Percentiles rank a stretch among this genome's conserved stretches.
Conservation (phyloP, 768 basidiomycete species). For the Xerocomellus dryophilus region DNA sequence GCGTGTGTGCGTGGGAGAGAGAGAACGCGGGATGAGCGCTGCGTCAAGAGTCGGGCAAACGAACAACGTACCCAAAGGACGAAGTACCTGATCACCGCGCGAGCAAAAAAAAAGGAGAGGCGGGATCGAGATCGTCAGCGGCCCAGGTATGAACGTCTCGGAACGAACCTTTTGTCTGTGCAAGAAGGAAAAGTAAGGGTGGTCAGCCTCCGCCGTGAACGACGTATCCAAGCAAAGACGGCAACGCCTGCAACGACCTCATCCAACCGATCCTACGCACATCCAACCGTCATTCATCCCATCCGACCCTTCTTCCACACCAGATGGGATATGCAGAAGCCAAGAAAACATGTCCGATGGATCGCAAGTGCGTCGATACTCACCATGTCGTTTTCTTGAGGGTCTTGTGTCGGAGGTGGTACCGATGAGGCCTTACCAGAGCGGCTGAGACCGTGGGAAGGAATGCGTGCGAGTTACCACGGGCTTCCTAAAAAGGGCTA, state of each 20-base stretch:
- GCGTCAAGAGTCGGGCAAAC: neutral
- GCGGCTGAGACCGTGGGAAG: constrained; percentile 29
- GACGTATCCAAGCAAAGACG: neutral
- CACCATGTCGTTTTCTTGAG: constrained; percentile 45
- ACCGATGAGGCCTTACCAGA: neutral
- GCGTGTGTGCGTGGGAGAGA: too few species aligned
- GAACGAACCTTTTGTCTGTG: constrained; percentile 80
- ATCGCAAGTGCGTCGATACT: constrained; percentile 30
- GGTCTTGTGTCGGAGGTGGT: constrained; percentile 23
- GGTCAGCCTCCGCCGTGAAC: constrained; percentile 17
- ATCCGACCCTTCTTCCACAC: constrained; percentile 19
- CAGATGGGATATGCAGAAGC: neutral
- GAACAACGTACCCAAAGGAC: constrained; percentile 79
- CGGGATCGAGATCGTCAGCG: constrained; percentile 12
- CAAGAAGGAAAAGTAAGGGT: constrained; percentile 14
- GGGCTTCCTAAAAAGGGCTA: neutral
- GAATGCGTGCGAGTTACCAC: constrained; percentile 3
- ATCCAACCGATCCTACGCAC: constrained; percentile 29
- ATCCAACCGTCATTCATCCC: constrained; percentile 21
- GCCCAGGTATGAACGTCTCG: neutral
- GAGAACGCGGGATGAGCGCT: neutral
- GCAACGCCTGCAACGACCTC: constrained; percentile 19
- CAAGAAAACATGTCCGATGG: constrained; percentile 2
- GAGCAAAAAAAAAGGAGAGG: neutral
- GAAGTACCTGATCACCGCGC: constrained; percentile 75